These are phyloP conservation scores for Salvia splendens DNA, from an alignment of 257 asterid genomes.

Conservation along the genomic window DNA sequence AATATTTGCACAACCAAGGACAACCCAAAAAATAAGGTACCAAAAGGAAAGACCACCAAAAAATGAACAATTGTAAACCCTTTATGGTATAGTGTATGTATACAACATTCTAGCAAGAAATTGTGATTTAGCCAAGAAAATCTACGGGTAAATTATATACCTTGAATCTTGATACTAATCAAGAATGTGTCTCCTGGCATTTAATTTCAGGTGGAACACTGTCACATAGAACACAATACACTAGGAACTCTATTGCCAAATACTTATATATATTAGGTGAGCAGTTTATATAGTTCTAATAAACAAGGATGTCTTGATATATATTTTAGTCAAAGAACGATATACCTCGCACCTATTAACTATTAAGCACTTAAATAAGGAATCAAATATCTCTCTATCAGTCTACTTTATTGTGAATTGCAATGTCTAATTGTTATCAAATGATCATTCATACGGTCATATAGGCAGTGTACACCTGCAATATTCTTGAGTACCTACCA, in stretches of 20 bases:
- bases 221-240: constrained; percentile 6
- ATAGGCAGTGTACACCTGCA: constrained; percentile 15
- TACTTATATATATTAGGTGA: background rate
- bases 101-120: constrained; percentile 1
- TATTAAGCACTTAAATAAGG: background rate
- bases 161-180: background rate
- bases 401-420: background rate
- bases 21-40: background rate
- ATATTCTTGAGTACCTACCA: constrained; percentile 55
- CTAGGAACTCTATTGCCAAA: background rate
- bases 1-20: background rate
- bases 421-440: constrained; percentile 9
- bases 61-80: background rate
- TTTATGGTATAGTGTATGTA: background rate
- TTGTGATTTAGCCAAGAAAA: background rate
- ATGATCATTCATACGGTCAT: constrained; percentile 10
- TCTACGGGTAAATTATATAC: background rate
- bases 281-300: background rate
- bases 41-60: background rate
- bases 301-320: background rate
- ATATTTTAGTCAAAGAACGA: background rate
- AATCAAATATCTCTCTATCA: constrained; percentile 1
- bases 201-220: background rate
- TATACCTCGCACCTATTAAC: constrained; percentile 20
- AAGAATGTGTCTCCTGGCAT: constrained; percentile 1